Evolutionary conservation across 495 filamentous ascomycete species (phyloP).

Genomic region (Barbatosphaeria neglecta): DNA sequence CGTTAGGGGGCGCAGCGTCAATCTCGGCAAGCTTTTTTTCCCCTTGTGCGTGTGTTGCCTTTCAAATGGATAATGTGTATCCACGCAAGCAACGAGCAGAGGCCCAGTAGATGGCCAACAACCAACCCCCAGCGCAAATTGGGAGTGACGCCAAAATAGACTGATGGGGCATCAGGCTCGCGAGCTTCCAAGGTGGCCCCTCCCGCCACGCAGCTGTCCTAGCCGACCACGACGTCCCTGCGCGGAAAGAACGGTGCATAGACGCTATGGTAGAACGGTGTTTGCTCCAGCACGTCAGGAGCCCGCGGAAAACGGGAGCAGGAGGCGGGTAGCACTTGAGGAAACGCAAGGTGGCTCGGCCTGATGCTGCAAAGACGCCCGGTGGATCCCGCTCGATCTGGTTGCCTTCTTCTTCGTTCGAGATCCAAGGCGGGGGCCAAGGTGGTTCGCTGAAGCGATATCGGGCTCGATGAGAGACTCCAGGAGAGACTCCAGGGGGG

Average conservation of each 20-base stretch:
- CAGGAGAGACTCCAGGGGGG: no score
- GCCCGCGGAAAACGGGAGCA: background rate
- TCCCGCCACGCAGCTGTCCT: background rate
- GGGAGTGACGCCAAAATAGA: no score
- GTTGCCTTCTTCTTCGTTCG: background rate
- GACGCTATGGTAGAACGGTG: background rate
- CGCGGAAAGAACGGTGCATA: background rate
- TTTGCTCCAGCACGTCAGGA: no score
- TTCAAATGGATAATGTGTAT: no score
- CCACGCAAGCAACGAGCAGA: no score
- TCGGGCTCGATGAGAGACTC: background rate
- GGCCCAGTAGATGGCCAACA: no score
- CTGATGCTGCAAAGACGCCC: background rate
- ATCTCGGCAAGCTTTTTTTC: no score
- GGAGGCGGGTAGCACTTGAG: background rate
- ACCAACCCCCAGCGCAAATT: no score
- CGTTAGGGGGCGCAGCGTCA: no score
- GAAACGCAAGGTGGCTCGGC: background rate
- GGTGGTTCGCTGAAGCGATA: conserved; percentile 1
- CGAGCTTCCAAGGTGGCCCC: background rate
- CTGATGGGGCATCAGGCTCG: background rate
- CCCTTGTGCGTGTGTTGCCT: no score
- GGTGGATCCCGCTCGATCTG: background rate
- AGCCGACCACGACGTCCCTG: background rate
- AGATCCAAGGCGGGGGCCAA: background rate